These are phyloP conservation scores for Neurospora sp. DNA, from an alignment of 495 filamentous ascomycete species.

Conservation along the genomic window DNA sequence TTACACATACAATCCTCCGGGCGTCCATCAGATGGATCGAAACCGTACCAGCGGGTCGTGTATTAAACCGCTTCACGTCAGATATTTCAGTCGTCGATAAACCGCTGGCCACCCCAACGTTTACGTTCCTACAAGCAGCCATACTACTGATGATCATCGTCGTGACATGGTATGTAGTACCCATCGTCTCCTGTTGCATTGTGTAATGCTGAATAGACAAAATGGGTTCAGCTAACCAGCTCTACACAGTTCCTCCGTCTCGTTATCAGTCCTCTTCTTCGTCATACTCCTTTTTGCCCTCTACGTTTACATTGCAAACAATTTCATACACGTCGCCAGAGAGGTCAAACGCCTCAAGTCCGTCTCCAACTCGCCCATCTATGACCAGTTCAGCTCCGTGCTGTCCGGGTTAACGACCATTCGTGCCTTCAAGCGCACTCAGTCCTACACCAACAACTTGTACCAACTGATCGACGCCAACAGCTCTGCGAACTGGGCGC, in stretches of 20 bases:
- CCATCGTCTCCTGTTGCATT: neutral
- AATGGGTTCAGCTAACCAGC: neutral
- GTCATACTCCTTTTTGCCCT: constrained; percentile 14
- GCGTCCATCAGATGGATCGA: constrained; percentile 43
- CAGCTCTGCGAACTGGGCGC: constrained; percentile 41
- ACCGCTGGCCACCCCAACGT: constrained; percentile 14
- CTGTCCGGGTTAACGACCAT: constrained; percentile 55
- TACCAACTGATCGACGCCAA: constrained; percentile 46
- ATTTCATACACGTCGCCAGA: constrained; percentile 50
- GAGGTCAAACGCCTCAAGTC: constrained; percentile 57
- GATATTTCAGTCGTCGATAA: constrained; percentile 36
- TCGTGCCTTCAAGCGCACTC: constrained; percentile 46
- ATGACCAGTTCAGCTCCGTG: constrained; percentile 50
- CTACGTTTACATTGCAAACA: constrained; percentile 22
- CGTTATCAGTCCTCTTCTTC: constrained; percentile 17
- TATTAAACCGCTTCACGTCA: constrained; percentile 41
- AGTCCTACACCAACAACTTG: constrained; percentile 46
- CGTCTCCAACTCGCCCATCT: constrained; percentile 50
- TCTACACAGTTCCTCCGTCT: constrained; percentile 3
- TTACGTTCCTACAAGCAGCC: constrained; percentile 6
- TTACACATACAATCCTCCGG: constrained; percentile 33
- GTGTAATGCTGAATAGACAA: neutral
- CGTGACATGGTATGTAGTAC: constrained; percentile 11
- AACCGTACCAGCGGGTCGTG: constrained; percentile 37
- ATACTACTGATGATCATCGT: constrained; percentile 16